Conservation (phyloP, 1,284 basidiomycete species). For the Irpex rosettiformis region DNA sequence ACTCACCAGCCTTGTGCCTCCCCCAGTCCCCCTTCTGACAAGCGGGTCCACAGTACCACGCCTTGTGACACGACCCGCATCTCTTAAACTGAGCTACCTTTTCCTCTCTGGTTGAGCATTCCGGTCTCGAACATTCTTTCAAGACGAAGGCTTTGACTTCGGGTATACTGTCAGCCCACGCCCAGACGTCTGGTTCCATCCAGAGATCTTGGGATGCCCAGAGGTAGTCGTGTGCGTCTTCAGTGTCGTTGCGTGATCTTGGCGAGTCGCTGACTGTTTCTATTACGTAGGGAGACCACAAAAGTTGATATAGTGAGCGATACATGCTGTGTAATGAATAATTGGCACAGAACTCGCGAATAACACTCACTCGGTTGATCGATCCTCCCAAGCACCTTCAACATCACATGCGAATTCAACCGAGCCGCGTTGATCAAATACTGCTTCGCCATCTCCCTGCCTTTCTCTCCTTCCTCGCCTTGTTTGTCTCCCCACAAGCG, state of each 20-base stretch:
- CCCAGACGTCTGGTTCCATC: slow-evolving; percentile 39
- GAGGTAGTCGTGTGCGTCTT: slow-evolving; percentile 42
- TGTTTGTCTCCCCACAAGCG: slow-evolving; percentile 3
- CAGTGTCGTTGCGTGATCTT: slow-evolving; percentile 33
- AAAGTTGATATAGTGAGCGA: background rate
- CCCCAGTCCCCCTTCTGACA: slow-evolving; percentile 26
- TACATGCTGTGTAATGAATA: background rate
- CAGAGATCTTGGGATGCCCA: slow-evolving; percentile 42
- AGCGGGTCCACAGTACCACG: background rate
- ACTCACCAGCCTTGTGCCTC: slow-evolving; percentile 30
- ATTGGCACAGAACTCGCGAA: background rate
- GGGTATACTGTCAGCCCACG: slow-evolving; percentile 35
- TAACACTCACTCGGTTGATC: slow-evolving; percentile 32
- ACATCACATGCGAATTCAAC: slow-evolving; percentile 1
- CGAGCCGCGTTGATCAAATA: slow-evolving; percentile 34
- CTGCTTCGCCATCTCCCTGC: slow-evolving; percentile 35
- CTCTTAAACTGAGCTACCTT: slow-evolving; percentile 20
- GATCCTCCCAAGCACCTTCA: slow-evolving; percentile 27
- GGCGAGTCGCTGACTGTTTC: slow-evolving; percentile 30
- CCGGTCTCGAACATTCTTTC: slow-evolving; percentile 26
- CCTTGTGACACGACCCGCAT: background rate
- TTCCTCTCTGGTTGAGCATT: slow-evolving; percentile 18
- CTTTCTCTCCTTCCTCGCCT: slow-evolving; percentile 32
- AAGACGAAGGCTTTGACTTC: slow-evolving; percentile 30
- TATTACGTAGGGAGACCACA: slow-evolving; percentile 14